Evolutionary conservation across 2,329 filamentous ascomycete species (phyloP), one percentile per base, ranked within the genome.

Genomic region (Juglanconis juglandina): DNA sequence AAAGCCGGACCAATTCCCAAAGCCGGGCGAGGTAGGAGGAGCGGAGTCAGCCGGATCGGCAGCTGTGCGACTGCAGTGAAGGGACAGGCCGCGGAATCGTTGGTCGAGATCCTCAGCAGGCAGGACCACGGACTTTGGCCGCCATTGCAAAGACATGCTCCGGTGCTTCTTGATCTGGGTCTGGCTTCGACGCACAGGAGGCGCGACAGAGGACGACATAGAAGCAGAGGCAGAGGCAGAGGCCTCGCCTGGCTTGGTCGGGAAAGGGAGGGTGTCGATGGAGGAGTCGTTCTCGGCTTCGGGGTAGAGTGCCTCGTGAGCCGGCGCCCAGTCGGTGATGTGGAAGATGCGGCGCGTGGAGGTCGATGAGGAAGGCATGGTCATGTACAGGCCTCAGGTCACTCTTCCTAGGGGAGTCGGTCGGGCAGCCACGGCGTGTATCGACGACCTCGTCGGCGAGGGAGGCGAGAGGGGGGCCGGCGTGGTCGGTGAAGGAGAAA

Each of bases 91-190:
- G 35, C 61, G 59, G 7, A 70, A 57, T 13, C 58, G 59, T 30
- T 63, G 53, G 14, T 65, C 64, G 35, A 72, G 34, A 48, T 75
- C 73, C 30, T 75, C 71, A 46, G 67, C 60, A 50, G 62, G 62
- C 49, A 78, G 71, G 8, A 76, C 47, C 30, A 75, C 68, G 1
- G 78, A 77, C 68, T 79, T 82, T 34, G 78, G 77, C 47, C 77
- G 77, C 79, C 80, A 82, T 6, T 78, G 74, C 13, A 82, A 67
- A 6, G 80, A 81, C 52, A 80, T 71, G 69, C 80, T 84, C 67
- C 80, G 72, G 70, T 34, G 48, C 50, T 47, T 56, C 41, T 61
- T 63, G n/a, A 58, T 55, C 7, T 54, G 47, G n/a, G 61, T 55
- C 10, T 54, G 47, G 7, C 37, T 39, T 3, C 54, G 48, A 13